These are phyloP conservation scores for Penicillium flavigenum DNA, from an alignment of 495 filamentous ascomycete genomes.

Conservation along the genomic window DNA sequence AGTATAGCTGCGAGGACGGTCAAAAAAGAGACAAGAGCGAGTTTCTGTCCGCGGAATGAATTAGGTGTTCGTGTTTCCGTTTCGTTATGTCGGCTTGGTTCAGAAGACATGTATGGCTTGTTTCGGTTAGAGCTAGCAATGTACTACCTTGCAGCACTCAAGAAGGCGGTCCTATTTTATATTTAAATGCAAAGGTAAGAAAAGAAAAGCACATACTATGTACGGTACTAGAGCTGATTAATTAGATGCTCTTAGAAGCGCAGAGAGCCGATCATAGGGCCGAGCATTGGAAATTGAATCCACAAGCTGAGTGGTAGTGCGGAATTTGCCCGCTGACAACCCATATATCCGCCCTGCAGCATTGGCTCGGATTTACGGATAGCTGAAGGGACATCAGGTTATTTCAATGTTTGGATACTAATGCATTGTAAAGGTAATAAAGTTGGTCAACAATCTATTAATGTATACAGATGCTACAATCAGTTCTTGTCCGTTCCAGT, in stretches of 20 bases:
- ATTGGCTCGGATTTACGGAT: conserved; percentile 14
- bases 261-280: conserved; percentile 23
- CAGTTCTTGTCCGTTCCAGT: neutral
- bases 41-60: conserved; percentile 6
- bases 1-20: conserved; percentile 20
- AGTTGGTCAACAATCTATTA: conserved; percentile 11
- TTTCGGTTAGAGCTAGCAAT: neutral
- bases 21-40: conserved; percentile 17
- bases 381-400: neutral
- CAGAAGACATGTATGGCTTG: conserved; percentile 29
- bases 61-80: conserved; percentile 2
- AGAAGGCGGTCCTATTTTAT: neutral
- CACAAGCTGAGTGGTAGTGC: conserved; percentile 27
- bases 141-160: neutral
- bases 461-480: conserved; percentile 1
- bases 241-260: conserved; percentile 3
- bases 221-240: neutral
- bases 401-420: neutral
- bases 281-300: conserved; percentile 13
- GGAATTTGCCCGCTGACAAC: conserved; percentile 24
- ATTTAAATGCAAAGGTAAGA: neutral
- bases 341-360: neutral
- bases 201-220: neutral
- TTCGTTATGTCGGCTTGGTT: conserved; percentile 13
- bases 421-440: neutral